Evolutionary conservation across 1,139 yeast species (phyloP).

Genomic region (Candida pseudoviswanathii): DNA sequence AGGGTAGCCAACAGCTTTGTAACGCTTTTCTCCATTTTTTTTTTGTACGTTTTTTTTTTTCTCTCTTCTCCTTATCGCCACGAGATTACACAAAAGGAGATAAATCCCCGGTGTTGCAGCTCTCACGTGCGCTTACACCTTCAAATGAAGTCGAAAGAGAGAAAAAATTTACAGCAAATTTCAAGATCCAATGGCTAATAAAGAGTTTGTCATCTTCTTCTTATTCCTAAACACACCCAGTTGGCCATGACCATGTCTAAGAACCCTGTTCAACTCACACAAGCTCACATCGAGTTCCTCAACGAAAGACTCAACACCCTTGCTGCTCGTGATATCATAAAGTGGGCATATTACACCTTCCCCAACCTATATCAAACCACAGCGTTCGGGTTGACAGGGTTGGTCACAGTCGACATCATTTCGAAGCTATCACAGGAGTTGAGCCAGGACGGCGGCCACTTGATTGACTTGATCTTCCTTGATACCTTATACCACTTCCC

Average conservation of each 20-base stretch:
- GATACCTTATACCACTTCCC: slow-evolving; percentile 94
- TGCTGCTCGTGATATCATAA: slow-evolving; percentile 70
- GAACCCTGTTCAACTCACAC: slow-evolving; percentile 23
- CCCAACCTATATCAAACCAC: slow-evolving; percentile 88
- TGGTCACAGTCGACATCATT: slow-evolving; percentile 84
- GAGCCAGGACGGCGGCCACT: slow-evolving; percentile 26
- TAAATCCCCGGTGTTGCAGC: not conserved
- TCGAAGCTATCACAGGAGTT: slow-evolving; percentile 46
- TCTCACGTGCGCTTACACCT: slow-evolving; percentile 6
- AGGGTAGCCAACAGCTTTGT: not conserved
- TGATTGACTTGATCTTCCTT: slow-evolving; percentile 77
- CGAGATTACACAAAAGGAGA: not conserved
- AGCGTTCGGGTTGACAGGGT: slow-evolving; percentile 92
- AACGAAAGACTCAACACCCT: slow-evolving; percentile 60
- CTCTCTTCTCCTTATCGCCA: not conserved
- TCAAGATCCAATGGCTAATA: not conserved
- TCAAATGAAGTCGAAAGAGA: not conserved
- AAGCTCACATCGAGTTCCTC: slow-evolving; percentile 58
- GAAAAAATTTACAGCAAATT: not conserved
- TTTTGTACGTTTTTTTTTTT: not conserved
- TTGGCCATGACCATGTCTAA: not conserved
- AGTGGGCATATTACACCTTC: slow-evolving; percentile 81
- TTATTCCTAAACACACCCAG: too few species aligned
- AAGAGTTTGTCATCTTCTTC: not conserved
- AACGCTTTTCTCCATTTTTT: not conserved